Conservation (phyloP, 2,329 filamentous ascomycete genomes). For the Diaporthe aspalathi region DNA sequence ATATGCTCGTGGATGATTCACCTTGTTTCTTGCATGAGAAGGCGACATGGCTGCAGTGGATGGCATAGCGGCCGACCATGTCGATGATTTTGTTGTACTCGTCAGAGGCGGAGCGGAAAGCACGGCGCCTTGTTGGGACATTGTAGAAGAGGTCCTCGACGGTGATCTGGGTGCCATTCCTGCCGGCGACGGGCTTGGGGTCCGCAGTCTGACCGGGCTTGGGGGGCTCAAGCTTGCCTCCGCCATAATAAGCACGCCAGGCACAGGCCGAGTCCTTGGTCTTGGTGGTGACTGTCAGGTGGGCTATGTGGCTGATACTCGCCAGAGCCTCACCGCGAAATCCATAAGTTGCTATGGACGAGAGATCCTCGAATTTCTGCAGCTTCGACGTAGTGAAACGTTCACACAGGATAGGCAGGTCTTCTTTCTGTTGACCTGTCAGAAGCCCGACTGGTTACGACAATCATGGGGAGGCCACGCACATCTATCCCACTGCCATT, state of each 20-base stretch:
- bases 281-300: conserved; percentile 93
- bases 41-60: conserved; percentile 90
- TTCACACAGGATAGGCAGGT: conserved; percentile 91
- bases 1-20: conserved; percentile 84
- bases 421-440: conserved; percentile 75
- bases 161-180: conserved; percentile 92
- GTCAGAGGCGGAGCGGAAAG: conserved; percentile 91
- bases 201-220: conserved; percentile 90
- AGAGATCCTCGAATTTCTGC: conserved; percentile 90
- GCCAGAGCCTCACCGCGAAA: conserved; percentile 96
- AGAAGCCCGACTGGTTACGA: neutral
- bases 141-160: conserved; percentile 99
- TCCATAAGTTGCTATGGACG: conserved; percentile 93
- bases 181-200: conserved; percentile 87
- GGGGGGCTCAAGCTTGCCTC: conserved; percentile 81
- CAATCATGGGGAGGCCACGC: conserved; percentile 47
- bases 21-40: conserved; percentile 98
- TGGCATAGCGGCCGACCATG: conserved; percentile 90
- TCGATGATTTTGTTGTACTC: conserved; percentile 99
- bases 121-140: conserved; percentile 85
- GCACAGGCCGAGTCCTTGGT: conserved; percentile 89
- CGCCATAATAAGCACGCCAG: conserved; percentile 89
- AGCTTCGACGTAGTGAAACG: conserved; percentile 97
- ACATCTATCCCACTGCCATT: conserved; percentile 97
- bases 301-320: conserved; percentile 98